Conservation (phyloP, 2,329 filamentous ascomycete genomes). For the Stemphylium lycopersici region DNA sequence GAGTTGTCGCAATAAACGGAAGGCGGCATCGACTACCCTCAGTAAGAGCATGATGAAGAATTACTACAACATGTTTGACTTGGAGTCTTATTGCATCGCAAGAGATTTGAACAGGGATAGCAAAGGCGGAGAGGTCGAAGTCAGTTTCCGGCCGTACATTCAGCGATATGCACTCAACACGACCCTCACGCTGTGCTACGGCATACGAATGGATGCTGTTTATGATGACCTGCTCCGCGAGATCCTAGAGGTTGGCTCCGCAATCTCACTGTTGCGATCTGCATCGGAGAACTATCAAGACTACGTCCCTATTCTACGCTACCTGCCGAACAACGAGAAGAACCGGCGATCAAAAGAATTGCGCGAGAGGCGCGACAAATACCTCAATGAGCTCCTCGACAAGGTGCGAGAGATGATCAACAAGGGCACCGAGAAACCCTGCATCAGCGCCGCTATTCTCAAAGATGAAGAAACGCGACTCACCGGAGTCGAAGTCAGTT, state of each 20-base stretch:
- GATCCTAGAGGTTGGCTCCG: conserved; percentile 60
- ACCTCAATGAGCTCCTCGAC: conserved; percentile 57
- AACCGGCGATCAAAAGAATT: conserved; percentile 55
- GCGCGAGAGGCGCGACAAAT: conserved; percentile 56
- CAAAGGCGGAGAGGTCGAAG: conserved; percentile 50
- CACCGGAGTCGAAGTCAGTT: conserved; percentile 59
- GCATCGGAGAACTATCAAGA: conserved; percentile 62
- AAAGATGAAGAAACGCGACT: conserved; percentile 62
- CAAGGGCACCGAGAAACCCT: conserved; percentile 60
- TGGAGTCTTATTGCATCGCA: conserved; percentile 60
- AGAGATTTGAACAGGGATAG: conserved; percentile 56
- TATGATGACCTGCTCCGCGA: conserved; percentile 60
- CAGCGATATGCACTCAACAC: conserved; percentile 62
- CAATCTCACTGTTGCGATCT: conserved; percentile 58
- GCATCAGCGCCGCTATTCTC: conserved; percentile 60
- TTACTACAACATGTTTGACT: conserved; percentile 61
- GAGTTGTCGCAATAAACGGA: conserved; percentile 60
- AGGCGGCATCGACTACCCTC: conserved; percentile 57
- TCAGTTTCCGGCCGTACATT: conserved; percentile 58
- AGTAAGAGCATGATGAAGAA: conserved; percentile 54
- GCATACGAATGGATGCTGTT: conserved; percentile 61
- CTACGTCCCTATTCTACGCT: conserved; percentile 59
- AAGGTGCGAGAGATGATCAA: conserved; percentile 60
- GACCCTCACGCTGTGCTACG: conserved; percentile 61
- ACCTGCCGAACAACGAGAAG: conserved; percentile 60